Evolutionary conservation across 805 yeast genomes (phyloP).

Genomic region (Yamadazyma sp.): DNA sequence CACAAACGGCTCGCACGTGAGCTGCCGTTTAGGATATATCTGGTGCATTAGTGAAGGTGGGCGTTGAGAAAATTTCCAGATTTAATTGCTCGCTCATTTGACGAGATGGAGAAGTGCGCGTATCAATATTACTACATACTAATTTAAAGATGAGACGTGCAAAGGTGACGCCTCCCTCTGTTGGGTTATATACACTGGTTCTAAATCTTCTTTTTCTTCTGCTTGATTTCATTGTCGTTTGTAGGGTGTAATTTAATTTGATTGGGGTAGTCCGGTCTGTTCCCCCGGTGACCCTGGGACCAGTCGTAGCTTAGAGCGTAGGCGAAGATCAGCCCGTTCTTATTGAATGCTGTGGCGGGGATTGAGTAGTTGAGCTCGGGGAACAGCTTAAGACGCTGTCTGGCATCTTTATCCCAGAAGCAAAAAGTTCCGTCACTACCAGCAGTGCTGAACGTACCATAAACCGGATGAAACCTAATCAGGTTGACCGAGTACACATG

Average conservation of each 20-base stretch:
- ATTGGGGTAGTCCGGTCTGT: constrained; percentile 72
- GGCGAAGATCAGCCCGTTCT: constrained; percentile 81
- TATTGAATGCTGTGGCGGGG: constrained; percentile 76
- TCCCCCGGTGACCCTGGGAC: constrained; percentile 85
- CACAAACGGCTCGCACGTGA: constrained; percentile 32
- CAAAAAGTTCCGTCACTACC: constrained; percentile 94
- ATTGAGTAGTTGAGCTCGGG: constrained; percentile 68
- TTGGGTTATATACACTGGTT: too few species aligned
- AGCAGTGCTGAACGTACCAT: constrained; percentile 90
- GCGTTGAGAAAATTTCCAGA: constrained; percentile 6
- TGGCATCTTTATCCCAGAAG: constrained; percentile 94
- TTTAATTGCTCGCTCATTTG: constrained; percentile 8
- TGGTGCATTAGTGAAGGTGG: constrained; percentile 3
- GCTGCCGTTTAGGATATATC: constrained; percentile 24
- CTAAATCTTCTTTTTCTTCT: constrained; percentile 36
- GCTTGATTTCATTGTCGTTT: constrained; percentile 82
- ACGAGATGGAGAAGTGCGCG: constrained; percentile 2
- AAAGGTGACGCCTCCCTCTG: too few species aligned
- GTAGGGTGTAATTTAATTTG: constrained; percentile 80
- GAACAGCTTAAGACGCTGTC: constrained; percentile 80
- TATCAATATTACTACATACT: too few species aligned
- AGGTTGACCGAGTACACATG: constrained; percentile 77
- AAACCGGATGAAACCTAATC: constrained; percentile 81
- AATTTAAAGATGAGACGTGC: too few species aligned
- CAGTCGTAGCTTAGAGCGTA: constrained; percentile 94